A percentile compares a stretch with the other conserved stretches of the same genome.
phyloP scores from a whole-genome alignment of 148 eudicot genomes.

The Linanthus parryae region DNA sequence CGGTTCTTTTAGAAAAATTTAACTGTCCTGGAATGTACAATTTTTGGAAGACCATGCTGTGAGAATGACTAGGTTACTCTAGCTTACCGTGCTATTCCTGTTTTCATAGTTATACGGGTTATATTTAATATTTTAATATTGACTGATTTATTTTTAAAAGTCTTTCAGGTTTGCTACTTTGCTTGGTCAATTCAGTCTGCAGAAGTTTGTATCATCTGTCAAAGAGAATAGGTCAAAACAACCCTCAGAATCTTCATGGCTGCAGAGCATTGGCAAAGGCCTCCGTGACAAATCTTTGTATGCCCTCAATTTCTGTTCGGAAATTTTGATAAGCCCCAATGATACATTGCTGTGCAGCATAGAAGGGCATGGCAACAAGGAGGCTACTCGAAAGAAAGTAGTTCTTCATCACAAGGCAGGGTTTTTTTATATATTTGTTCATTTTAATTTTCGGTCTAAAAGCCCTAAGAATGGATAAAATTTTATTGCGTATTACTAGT shows the following conservation, averaged over 20 bases:
- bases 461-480: too few species aligned
- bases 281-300: conserved; percentile 63
- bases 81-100: too few species aligned
- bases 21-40: too few species aligned
- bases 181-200: conserved; percentile 75
- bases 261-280: conserved; percentile 44
- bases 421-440: background rate
- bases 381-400: conserved; percentile 63
- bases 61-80: too few species aligned
- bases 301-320: conserved; percentile 62
- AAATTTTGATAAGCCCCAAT: conserved; percentile 49
- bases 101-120: too few species aligned
- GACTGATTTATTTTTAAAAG: conserved; percentile 30
- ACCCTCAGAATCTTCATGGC: conserved; percentile 40
- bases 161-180: conserved; percentile 66
- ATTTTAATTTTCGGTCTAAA: background rate
- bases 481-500: too few species aligned
- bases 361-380: conserved; percentile 47
- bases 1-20: too few species aligned
- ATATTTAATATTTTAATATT: too few species aligned
- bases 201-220: conserved; percentile 51
- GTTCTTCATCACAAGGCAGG: conserved; percentile 85
- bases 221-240: conserved; percentile 23
- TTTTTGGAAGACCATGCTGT: too few species aligned
- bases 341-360: conserved; percentile 46